Evolutionary conservation across 1,139 yeast species (phyloP).

Genomic region (Suhomyces yuchorum): DNA sequence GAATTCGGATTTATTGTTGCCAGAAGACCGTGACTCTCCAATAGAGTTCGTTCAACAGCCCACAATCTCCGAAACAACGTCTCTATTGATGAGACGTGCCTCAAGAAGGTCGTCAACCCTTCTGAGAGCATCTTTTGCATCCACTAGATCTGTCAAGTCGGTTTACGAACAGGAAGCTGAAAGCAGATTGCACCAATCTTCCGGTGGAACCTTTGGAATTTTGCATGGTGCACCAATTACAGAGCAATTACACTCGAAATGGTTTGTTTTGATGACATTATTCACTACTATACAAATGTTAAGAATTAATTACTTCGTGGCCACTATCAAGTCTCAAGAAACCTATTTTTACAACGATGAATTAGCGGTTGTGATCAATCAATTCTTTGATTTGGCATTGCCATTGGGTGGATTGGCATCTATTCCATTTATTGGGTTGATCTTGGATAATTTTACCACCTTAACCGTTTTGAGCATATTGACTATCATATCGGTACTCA

Average conservation of each 20-base stretch:
- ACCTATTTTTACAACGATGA: conserved; percentile 59
- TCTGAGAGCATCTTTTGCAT: conserved; percentile 35
- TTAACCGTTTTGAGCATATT: conserved; percentile 57
- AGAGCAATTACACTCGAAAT: conserved; percentile 69
- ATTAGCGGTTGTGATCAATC: conserved; percentile 61
- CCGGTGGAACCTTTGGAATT: conserved; percentile 85
- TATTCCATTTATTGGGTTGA: conserved; percentile 83
- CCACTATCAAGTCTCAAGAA: conserved; percentile 82
- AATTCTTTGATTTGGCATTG: conserved; percentile 78
- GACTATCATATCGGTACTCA: conserved; percentile 52
- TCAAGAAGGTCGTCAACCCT: conserved; percentile 41
- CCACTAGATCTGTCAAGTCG: conserved; percentile 49
- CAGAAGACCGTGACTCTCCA: conserved; percentile 33
- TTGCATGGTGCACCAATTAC: conserved; percentile 66
- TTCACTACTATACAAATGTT: conserved; percentile 88
- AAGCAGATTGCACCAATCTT: conserved; percentile 49
- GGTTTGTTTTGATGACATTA: conserved; percentile 76
- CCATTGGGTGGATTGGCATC: conserved; percentile 87
- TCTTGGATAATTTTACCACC: conserved; percentile 74
- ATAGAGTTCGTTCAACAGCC: conserved; percentile 30
- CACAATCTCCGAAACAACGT: conserved; percentile 44
- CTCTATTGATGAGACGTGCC: conserved; percentile 42
- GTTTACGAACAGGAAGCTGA: conserved; percentile 69
- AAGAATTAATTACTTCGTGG: conserved; percentile 87
- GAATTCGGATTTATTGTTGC: conserved; percentile 39